Evolutionary conservation across 164 flowering plant genomes (phyloP), one percentile per base, ranked within the genome.

Genomic region (Magnolia kwangsiensis): DNA sequence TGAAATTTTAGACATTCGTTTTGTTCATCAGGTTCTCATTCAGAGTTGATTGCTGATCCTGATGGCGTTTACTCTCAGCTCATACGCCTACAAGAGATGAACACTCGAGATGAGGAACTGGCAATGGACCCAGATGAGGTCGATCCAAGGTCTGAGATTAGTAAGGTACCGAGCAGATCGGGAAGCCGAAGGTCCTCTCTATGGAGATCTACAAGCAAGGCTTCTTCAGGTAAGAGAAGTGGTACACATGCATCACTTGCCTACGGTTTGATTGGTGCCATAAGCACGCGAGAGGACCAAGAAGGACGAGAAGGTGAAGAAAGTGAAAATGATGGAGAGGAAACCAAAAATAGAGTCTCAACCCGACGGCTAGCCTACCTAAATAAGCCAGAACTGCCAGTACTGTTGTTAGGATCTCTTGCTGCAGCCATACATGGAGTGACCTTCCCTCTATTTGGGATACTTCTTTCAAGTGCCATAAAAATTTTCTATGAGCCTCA

Each of bases 341-440:
- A 89, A 88, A 29, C 92, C 93, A 5, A 20, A 59, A 18, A 72
- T 7, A 73, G 72, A 2, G 87, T 84, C 31, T 78, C 90, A 0
- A 59, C 89, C 8, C 72, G 21, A 71, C 82, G 88, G 14, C 76
- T 92, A 14, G 93, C 89, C 10, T 50, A 51, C 49, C 73, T 89
- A 71, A 89, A 89, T 83, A 88, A 84, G 74, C 89, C 94, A 68
- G 97, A 92, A 83, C 0, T 85, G 11, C 88, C 87, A 55, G 59
- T 77, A 73, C 63, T 92, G 76, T 21, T 90, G 20, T 61, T 88
- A 31, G 95, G 92, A 70, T 72, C 83, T 11, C 5, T 83, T 6
- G 93, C 85, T 51, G 91, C 95, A 65, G 77, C 69, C 4, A 50
- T 86, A 7, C 84, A 87, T 61, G 97, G 97, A 2, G 58, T 87